Evolutionary conservation across 139 green algal species (phyloP).

Genomic region (Protoeuglena noctilucae): DNA sequence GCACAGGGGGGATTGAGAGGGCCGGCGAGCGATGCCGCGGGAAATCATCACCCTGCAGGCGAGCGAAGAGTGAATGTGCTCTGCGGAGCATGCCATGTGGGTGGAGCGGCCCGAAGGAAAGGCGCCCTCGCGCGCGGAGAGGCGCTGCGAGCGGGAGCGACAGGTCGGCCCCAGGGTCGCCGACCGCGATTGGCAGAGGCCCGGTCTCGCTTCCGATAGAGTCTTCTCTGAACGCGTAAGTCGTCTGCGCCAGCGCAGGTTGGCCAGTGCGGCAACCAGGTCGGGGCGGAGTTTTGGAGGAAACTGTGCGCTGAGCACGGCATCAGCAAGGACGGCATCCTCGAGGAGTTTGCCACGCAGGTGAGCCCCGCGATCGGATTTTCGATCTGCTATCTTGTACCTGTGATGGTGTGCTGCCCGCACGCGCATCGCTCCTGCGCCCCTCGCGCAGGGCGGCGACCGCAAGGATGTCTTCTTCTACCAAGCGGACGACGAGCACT

Average conservation of each 20-base stretch:
- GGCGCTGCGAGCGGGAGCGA: too few species aligned
- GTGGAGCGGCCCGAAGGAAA: too few species aligned
- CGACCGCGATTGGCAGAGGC: too few species aligned
- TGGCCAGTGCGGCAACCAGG: slow-evolving; percentile 96
- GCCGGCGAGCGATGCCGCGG: slow-evolving; percentile 53
- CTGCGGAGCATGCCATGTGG: too few species aligned
- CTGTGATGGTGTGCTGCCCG: neutral
- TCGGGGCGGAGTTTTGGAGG: slow-evolving; percentile 63
- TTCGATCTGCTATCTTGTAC: too few species aligned
- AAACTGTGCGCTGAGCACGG: slow-evolving; percentile 92
- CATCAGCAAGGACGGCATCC: slow-evolving; percentile 86
- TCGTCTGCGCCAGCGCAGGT: too few species aligned
- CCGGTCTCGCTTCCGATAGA: too few species aligned
- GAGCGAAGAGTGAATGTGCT: too few species aligned
- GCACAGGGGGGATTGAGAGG: neutral
- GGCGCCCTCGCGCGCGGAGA: too few species aligned
- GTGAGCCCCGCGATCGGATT: slow-evolving; percentile 16
- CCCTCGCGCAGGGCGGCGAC: slow-evolving; percentile 45
- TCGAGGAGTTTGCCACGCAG: slow-evolving; percentile 74
- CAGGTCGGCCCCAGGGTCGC: too few species aligned
- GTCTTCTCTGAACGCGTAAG: too few species aligned
- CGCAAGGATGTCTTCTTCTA: slow-evolving; percentile 99
- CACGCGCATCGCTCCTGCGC: too few species aligned
- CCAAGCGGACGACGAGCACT: slow-evolving; percentile 97
- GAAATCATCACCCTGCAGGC: slow-evolving; percentile 98